phyloP scores from a whole-genome alignment of 1,139 yeast genomes.

The Zygoascus sp. region DNA sequence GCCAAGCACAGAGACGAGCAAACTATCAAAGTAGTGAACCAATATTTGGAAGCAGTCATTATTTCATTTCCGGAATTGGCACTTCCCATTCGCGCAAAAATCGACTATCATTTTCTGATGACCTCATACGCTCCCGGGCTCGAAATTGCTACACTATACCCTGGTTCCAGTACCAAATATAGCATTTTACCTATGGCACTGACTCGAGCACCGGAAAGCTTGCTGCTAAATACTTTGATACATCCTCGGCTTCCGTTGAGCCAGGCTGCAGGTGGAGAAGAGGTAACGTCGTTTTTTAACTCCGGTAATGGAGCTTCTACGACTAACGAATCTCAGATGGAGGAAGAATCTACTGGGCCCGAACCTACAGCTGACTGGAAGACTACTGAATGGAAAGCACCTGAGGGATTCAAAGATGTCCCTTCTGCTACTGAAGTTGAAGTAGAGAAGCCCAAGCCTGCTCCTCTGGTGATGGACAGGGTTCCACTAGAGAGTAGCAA shows the following conservation, averaged over 20 bases:
- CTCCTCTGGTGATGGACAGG: not conserved
- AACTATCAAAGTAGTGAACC: constrained; percentile 35
- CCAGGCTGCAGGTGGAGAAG: constrained; percentile 25
- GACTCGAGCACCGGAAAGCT: constrained; percentile 36
- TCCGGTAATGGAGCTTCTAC: not conserved
- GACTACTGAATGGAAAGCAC: not conserved
- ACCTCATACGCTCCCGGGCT: constrained; percentile 39
- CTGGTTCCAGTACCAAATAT: constrained; percentile 54
- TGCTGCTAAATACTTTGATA: constrained; percentile 50
- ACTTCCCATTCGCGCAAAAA: constrained; percentile 57
- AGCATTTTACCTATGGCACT: constrained; percentile 70
- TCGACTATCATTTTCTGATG: constrained; percentile 53
- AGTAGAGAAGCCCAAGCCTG: too few species aligned
- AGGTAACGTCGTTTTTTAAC: constrained; percentile 21
- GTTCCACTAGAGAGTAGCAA: not conserved
- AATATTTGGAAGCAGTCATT: constrained; percentile 49
- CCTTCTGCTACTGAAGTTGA: not conserved
- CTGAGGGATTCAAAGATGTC: not conserved
- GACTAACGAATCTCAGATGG: not conserved
- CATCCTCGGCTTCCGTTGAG: constrained; percentile 75
- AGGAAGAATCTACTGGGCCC: not conserved
- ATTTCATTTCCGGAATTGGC: constrained; percentile 50
- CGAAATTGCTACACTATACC: constrained; percentile 51
- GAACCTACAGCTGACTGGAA: not conserved
- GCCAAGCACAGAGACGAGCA: constrained; percentile 4